Percentiles rank a stretch among this genome's conserved stretches.
These are phyloP conservation scores for Acanthamoeba sp. DNA, from an alignment of 208 protist genomes.

Conservation along the genomic window DNA sequence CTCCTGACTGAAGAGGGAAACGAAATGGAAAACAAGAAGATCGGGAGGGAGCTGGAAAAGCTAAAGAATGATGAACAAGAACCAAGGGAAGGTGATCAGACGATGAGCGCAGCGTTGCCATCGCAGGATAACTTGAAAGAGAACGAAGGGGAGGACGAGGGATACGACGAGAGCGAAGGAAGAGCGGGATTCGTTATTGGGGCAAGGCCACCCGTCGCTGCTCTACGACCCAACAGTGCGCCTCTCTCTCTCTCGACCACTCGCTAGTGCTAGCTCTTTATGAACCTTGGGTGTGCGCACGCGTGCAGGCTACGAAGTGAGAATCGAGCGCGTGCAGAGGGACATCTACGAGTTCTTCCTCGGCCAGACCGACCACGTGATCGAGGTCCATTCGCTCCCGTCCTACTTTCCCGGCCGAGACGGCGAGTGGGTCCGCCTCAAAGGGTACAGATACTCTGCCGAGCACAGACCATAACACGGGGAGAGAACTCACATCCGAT, in stretches of 20 bases:
- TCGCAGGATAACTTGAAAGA: no score
- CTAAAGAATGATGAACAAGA: no score
- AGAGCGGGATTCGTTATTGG: background rate
- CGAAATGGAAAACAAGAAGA: no score
- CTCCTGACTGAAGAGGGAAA: no score
- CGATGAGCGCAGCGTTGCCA: no score
- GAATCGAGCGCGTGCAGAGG: background rate
- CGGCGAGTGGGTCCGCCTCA: background rate
- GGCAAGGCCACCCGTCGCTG: background rate
- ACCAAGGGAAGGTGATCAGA: no score
- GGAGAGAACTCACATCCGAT: background rate
- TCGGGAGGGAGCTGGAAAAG: no score
- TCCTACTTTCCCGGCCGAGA: background rate
- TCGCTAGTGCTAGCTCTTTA: no score
- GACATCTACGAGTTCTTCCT: background rate
- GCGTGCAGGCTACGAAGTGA: background rate
- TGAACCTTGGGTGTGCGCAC: no score
- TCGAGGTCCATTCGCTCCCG: background rate
- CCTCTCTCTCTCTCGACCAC: background rate
- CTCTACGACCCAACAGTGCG: background rate
- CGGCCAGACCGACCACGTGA: background rate
- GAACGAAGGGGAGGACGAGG: no score
- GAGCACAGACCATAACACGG: background rate
- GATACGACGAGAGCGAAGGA: no score
- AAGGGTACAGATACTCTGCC: background rate